These are phyloP conservation scores for Pythium aristosporum DNA, from an alignment of 352 stramenopile species.

Conservation along the genomic window DNA sequence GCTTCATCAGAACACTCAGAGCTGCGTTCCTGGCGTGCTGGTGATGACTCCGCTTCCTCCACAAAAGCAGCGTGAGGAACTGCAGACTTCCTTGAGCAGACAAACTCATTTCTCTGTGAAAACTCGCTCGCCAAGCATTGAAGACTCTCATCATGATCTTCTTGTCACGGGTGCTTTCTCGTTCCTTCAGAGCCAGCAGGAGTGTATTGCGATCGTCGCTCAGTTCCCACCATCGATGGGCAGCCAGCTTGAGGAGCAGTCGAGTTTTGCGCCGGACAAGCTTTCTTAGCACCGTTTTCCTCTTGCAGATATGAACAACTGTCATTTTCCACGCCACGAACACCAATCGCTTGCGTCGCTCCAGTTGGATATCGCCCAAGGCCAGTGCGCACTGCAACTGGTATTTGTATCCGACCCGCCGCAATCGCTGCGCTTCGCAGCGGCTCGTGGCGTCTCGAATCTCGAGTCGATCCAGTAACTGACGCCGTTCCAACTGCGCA, in stretches of 20 bases:
- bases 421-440: conserved; percentile 15
- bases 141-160: not conserved
- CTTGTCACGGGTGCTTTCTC: not conserved
- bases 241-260: not conserved
- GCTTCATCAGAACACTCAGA: not conserved
- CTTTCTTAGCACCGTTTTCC: conserved; percentile 14
- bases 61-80: conserved; percentile 9
- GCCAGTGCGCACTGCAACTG: conserved; percentile 35
- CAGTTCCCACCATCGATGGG: not conserved
- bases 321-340: conserved; percentile 26
- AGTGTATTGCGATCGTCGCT: not conserved
- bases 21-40: not conserved
- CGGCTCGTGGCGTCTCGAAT: conserved; percentile 17
- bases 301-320: not conserved
- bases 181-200: not conserved
- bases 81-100: not conserved
- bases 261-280: conserved; percentile 13
- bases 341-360: conserved; percentile 12
- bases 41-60: not conserved
- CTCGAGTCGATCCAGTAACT: conserved; percentile 25
- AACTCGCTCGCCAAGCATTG: not conserved
- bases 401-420: conserved; percentile 32
- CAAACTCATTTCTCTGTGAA: not conserved
- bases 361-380: conserved; percentile 29
- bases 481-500: conserved; percentile 18